Percentiles rank a stretch among this genome's conserved stretches.
These are phyloP conservation scores for Botrytis fragariae DNA, from an alignment of 2,329 filamentous ascomycete genomes.

Conservation along the genomic window DNA sequence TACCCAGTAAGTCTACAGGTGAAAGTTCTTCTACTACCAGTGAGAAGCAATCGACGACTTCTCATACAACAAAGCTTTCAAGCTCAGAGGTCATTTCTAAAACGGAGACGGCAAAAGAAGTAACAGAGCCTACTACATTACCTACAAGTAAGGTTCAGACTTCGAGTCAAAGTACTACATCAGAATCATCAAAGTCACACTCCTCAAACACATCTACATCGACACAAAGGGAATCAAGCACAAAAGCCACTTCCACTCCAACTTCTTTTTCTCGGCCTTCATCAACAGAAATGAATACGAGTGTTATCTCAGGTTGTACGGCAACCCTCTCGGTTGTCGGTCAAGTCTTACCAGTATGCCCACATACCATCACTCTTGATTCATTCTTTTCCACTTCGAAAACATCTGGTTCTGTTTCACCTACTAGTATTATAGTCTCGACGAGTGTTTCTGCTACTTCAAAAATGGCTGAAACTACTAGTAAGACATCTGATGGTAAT, in stretches of 20 bases:
- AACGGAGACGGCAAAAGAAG: background rate
- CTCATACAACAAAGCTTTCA: background rate
- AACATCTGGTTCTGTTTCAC: background rate
- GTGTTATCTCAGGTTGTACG: slow-evolving; percentile 14
- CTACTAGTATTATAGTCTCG: background rate
- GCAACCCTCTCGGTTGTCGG: slow-evolving; percentile 14
- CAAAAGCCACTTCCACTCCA: background rate
- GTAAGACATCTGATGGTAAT: background rate
- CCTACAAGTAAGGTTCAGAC: background rate
- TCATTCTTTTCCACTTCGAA: slow-evolving; percentile 4
- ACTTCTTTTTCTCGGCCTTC: background rate
- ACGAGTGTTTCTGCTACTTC: background rate
- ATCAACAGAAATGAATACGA: slow-evolving; percentile 15
- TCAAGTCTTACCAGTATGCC: slow-evolving; percentile 12
- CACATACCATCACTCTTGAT: slow-evolving; percentile 14
- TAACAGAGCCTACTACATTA: background rate
- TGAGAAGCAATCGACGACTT: background rate
- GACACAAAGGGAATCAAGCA: background rate
- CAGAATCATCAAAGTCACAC: background rate
- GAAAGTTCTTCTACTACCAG: background rate
- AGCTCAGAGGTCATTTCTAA: background rate
- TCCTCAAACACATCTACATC: background rate
- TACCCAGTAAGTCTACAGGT: background rate
- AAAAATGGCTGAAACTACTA: background rate
- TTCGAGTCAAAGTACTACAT: background rate